Percentiles rank a stretch among this genome's conserved stretches.
Evolutionary conservation across 164 flowering plant species (phyloP).

Genomic region (Macadamia integrifolia): DNA sequence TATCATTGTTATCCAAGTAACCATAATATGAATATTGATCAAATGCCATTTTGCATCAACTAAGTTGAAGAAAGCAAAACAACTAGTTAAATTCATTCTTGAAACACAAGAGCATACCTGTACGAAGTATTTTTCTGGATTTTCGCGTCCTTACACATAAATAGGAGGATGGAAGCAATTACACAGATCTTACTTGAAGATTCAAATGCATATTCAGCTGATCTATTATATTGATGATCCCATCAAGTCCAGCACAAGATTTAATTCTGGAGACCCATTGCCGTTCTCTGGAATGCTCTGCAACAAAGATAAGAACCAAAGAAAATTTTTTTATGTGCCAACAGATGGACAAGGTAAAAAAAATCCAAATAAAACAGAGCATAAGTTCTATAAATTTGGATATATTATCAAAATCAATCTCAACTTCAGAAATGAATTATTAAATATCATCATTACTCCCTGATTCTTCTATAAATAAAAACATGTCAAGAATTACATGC

Average conservation of each 20-base stretch:
- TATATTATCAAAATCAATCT: too few species aligned
- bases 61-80: not conserved
- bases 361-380: too few species aligned
- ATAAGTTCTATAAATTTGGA: too few species aligned
- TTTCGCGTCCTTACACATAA: conserved; percentile 45
- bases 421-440: too few species aligned
- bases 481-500: too few species aligned
- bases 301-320: conserved; percentile 8
- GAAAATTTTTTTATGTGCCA: not conserved
- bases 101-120: conserved; percentile 38
- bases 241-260: conserved; percentile 41
- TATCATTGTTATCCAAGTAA: too few species aligned
- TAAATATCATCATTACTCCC: too few species aligned
- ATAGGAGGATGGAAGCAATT: conserved; percentile 31
- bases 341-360: too few species aligned
- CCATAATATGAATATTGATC: not conserved
- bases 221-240: conserved; percentile 31
- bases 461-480: too few species aligned
- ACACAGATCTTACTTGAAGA: conserved; percentile 29
- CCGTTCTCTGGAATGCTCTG: conserved; percentile 44
- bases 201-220: conserved; percentile 13
- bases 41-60: not conserved
- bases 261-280: conserved; percentile 17
- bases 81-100: not conserved
- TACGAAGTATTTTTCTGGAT: conserved; percentile 28